A percentile compares a stretch with the other conserved stretches of the same genome.
Evolutionary conservation across 2,329 filamentous ascomycete genomes (phyloP).

Genomic region (Penicillium sp.): DNA sequence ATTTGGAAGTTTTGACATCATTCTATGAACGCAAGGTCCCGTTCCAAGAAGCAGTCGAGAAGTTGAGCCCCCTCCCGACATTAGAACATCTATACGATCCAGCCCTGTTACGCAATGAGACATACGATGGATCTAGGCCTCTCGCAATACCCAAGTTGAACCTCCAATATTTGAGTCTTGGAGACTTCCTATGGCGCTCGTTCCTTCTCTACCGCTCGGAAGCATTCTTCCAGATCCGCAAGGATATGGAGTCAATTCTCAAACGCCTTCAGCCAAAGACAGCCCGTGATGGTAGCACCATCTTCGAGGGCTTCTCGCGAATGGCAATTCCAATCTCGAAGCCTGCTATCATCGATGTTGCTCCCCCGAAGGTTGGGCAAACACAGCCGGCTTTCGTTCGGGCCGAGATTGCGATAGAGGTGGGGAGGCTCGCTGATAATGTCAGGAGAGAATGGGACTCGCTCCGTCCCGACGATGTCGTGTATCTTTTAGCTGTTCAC

Average conservation of each 20-base stretch:
- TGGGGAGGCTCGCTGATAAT: slow-evolving; percentile 71
- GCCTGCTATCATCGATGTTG: slow-evolving; percentile 80
- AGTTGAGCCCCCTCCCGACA: slow-evolving; percentile 75
- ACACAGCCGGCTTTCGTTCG: slow-evolving; percentile 77
- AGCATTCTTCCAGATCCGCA: slow-evolving; percentile 87
- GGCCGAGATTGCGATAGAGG: slow-evolving; percentile 80
- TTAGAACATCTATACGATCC: slow-evolving; percentile 75
- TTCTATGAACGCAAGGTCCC: slow-evolving; percentile 72
- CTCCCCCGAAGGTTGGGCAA: slow-evolving; percentile 77
- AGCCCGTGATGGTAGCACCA: slow-evolving; percentile 58
- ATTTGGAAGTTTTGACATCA: slow-evolving; percentile 66
- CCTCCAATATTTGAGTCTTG: slow-evolving; percentile 88
- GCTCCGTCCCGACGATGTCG: slow-evolving; percentile 77
- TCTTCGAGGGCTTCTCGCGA: slow-evolving; percentile 79
- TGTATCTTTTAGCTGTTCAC: slow-evolving; percentile 79
- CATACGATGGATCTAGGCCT: slow-evolving; percentile 80
- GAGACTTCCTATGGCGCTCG: slow-evolving; percentile 95
- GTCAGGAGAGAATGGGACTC: slow-evolving; percentile 86
- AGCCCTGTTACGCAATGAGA: slow-evolving; percentile 73
- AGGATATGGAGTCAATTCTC: slow-evolving; percentile 79
- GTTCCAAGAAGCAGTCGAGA: slow-evolving; percentile 73
- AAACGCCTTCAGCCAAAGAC: slow-evolving; percentile 71
- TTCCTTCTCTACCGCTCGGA: slow-evolving; percentile 85
- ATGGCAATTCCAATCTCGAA: slow-evolving; percentile 88
- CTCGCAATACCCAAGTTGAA: slow-evolving; percentile 92